Conservation (phyloP, 2,329 filamentous ascomycete species). For the Penicillium sp. region DNA sequence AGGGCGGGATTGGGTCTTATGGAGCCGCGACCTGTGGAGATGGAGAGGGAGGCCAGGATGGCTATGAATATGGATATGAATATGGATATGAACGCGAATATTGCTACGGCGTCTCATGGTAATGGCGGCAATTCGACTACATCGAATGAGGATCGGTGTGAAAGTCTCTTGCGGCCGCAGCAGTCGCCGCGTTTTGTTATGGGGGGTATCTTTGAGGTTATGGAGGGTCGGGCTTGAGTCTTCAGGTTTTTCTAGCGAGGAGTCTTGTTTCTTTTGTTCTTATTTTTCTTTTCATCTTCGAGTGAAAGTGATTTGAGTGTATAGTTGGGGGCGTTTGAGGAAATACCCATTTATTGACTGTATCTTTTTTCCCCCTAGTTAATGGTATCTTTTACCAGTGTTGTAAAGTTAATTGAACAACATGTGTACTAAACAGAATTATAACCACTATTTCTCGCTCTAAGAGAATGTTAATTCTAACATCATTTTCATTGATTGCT, state of each 20-base stretch:
- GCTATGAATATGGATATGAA: conserved; percentile 13
- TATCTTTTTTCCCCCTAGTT: no score
- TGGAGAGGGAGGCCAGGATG: conserved; percentile 3
- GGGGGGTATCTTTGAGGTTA: conserved; percentile 50
- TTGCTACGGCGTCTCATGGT: no score
- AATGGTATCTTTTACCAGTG: no score
- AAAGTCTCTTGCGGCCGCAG: conserved; percentile 7
- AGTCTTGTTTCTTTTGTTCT: neutral
- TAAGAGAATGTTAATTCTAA: no score
- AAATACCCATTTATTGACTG: neutral
- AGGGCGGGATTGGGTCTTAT: conserved; percentile 43
- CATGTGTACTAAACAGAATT: no score
- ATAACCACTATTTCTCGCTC: no score
- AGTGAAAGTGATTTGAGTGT: neutral
- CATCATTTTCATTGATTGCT: neutral
- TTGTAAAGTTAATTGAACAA: no score
- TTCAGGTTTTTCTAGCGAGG: neutral
- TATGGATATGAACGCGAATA: neutral
- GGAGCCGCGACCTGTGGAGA: conserved; percentile 46
- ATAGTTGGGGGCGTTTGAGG: neutral
- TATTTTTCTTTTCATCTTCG: no score
- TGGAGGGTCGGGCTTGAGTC: conserved; percentile 41
- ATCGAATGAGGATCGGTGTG: neutral
- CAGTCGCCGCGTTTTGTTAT: conserved; percentile 42
- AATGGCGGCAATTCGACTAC: conserved; percentile 8